A percentile compares a stretch with the other conserved stretches of the same genome.
phyloP scores from a whole-genome alignment of 805 yeast genomes.

The Saccharomyces cerevisiae region DNA sequence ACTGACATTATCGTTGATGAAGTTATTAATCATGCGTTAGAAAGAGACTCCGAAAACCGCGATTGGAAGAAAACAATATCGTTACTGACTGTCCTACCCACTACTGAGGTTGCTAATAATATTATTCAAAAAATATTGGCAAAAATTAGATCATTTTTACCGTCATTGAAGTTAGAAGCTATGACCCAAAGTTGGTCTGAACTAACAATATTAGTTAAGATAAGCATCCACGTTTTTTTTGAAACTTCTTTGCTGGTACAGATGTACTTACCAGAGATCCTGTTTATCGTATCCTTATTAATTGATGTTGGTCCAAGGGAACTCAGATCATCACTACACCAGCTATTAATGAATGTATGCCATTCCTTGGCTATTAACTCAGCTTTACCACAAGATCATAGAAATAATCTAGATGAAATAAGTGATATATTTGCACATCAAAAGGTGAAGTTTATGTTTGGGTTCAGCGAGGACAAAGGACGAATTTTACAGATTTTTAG shows the following conservation, averaged over 20 bases:
- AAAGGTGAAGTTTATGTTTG: slow-evolving; percentile 59
- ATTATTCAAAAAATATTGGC: slow-evolving; percentile 50
- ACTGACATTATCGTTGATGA: slow-evolving; percentile 59
- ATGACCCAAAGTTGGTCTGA: slow-evolving; percentile 59
- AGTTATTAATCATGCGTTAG: slow-evolving; percentile 63
- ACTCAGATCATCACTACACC: slow-evolving; percentile 53
- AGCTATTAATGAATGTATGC: slow-evolving; percentile 54
- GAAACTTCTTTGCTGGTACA: slow-evolving; percentile 57
- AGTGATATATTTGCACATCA: slow-evolving; percentile 42
- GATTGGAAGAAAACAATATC: slow-evolving; percentile 58
- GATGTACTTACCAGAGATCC: slow-evolving; percentile 61
- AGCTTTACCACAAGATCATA: slow-evolving; percentile 35
- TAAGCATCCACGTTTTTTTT: slow-evolving; percentile 59
- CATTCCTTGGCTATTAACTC: slow-evolving; percentile 61
- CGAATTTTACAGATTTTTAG: slow-evolving; percentile 30
- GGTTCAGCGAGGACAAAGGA: slow-evolving; percentile 49
- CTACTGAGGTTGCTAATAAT: slow-evolving; percentile 63
- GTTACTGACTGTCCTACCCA: slow-evolving; percentile 56
- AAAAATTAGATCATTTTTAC: slow-evolving; percentile 44
- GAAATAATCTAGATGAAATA: slow-evolving; percentile 38
- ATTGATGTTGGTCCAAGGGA: slow-evolving; percentile 44
- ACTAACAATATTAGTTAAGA: slow-evolving; percentile 55
- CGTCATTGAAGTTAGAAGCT: slow-evolving; percentile 34
- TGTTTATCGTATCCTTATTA: slow-evolving; percentile 56
- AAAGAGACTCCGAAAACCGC: slow-evolving; percentile 66